Evolutionary conservation across 1,284 basidiomycete species (phyloP).

Genomic region (Phenoliferia sp.): DNA sequence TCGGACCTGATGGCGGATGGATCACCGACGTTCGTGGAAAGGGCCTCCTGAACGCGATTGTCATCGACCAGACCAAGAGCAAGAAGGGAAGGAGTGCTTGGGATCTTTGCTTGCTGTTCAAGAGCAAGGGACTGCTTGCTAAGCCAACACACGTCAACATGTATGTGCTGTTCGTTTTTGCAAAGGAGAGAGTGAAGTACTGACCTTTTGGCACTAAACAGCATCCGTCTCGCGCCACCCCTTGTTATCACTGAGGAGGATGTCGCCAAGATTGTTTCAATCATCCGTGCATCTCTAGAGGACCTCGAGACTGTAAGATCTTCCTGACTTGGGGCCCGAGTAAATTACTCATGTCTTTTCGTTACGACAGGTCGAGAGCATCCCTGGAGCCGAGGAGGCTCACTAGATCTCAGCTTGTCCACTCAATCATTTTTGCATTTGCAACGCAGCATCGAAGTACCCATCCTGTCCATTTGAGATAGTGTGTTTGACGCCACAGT

Average conservation of each 20-base stretch:
- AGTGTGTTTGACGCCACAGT: too few relatives aligned
- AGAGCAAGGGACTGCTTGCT: constrained; percentile 81
- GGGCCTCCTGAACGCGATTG: constrained; percentile 88
- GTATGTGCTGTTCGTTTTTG: constrained; percentile 49
- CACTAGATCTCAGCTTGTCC: neutral
- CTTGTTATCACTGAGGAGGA: constrained; percentile 86
- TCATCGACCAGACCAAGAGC: constrained; percentile 81
- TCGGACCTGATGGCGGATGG: constrained; percentile 32
- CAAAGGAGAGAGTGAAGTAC: neutral
- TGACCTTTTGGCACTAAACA: constrained; percentile 40
- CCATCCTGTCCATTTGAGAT: too few relatives aligned
- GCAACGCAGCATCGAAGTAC: neutral
- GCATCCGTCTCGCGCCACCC: constrained; percentile 92
- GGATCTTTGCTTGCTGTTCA: constrained; percentile 91
- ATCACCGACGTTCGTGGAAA: constrained; percentile 35
- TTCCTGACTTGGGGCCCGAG: too few relatives aligned
- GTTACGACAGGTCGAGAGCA: constrained; percentile 1
- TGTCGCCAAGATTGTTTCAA: constrained; percentile 64
- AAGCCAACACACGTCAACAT: constrained; percentile 96
- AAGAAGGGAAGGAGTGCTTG: constrained; percentile 77
- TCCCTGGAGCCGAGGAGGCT: constrained; percentile 8
- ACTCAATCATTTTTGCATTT: neutral
- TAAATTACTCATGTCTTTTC: neutral
- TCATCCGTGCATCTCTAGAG: constrained; percentile 69
- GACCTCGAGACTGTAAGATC: constrained; percentile 70